Evolutionary conservation across 257 asterid species (phyloP).

Genomic region (Nicotiana noctiflora): DNA sequence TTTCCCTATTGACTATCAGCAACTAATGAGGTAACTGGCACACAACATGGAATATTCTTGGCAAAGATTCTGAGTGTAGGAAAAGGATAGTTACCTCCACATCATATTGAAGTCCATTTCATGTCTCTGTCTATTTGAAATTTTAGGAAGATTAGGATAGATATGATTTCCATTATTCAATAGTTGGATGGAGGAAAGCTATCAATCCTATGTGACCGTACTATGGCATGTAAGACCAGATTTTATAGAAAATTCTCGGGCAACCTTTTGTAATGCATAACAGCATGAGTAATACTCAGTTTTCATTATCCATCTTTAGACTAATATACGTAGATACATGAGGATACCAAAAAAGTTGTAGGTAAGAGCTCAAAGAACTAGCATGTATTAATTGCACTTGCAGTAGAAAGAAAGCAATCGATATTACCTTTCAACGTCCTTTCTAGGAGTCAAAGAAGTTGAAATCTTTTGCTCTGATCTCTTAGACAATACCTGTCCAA

Average conservation of each 20-base stretch:
- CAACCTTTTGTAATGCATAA: not conserved
- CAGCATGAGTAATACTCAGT: not conserved
- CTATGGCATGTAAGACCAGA: not conserved
- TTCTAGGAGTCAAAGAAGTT: constrained; percentile 33
- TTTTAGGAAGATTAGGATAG: not conserved
- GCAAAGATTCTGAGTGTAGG: not conserved
- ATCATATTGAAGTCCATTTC: not conserved
- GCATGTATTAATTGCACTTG: not conserved
- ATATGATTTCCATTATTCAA: not conserved
- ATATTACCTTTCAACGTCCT: constrained; percentile 57
- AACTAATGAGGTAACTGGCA: not conserved
- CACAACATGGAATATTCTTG: not conserved
- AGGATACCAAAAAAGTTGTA: not conserved
- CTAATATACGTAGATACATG: not conserved
- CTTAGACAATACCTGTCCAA: constrained; percentile 35
- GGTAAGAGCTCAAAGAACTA: not conserved
- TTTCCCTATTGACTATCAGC: not conserved
- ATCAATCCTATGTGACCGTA: not conserved
- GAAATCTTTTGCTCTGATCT: constrained; percentile 35
- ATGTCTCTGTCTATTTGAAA: not conserved
- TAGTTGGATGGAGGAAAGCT: not conserved
- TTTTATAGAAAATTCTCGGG: not conserved
- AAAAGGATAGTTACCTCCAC: not conserved
- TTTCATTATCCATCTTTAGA: not conserved
- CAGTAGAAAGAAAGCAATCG: not conserved